Evolutionary conservation across 352 stramenopile genomes (phyloP).

Genomic region (Phytophthora ramorum): DNA sequence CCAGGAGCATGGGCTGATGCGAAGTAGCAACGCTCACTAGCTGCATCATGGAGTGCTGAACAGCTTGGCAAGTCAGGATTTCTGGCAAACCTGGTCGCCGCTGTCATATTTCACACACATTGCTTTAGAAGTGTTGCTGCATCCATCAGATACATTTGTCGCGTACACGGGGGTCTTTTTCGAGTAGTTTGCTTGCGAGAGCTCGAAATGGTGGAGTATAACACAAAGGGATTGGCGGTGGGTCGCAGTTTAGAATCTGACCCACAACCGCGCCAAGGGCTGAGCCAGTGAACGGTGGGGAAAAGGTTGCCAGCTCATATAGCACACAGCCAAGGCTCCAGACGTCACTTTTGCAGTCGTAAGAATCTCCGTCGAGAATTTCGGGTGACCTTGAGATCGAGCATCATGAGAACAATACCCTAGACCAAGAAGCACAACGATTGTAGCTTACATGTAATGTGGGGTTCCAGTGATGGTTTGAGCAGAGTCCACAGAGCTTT

Average conservation of each 20-base stretch:
- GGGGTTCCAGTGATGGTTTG: conserved; percentile 77
- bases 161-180: conserved; percentile 49
- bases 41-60: conserved; percentile 41
- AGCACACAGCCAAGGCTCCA: conserved; percentile 88
- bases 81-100: conserved; percentile 29
- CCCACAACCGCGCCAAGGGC: conserved; percentile 67
- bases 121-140: conserved; percentile 2
- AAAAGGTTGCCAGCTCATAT: conserved; percentile 72
- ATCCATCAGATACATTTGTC: background rate
- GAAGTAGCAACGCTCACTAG: conserved; percentile 40
- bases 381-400: conserved; percentile 64
- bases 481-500: conserved; percentile 52
- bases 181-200: conserved; percentile 45
- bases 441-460: conserved; percentile 66
- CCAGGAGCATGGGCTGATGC: conserved; percentile 35
- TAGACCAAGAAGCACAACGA: background rate
- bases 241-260: conserved; percentile 51
- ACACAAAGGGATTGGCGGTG: conserved; percentile 27
- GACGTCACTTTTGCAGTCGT: conserved; percentile 79
- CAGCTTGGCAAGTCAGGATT: conserved; percentile 31
- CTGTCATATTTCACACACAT: conserved; percentile 13
- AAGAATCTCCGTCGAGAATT: conserved; percentile 64
- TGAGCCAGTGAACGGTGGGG: conserved; percentile 65
- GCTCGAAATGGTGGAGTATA: conserved; percentile 43
- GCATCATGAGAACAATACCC: conserved; percentile 2